A percentile compares a stretch with the other conserved stretches of the same genome.
phyloP scores from a whole-genome alignment of 2,329 filamentous ascomycete genomes.

The Bipolaris sorokiniana region DNA sequence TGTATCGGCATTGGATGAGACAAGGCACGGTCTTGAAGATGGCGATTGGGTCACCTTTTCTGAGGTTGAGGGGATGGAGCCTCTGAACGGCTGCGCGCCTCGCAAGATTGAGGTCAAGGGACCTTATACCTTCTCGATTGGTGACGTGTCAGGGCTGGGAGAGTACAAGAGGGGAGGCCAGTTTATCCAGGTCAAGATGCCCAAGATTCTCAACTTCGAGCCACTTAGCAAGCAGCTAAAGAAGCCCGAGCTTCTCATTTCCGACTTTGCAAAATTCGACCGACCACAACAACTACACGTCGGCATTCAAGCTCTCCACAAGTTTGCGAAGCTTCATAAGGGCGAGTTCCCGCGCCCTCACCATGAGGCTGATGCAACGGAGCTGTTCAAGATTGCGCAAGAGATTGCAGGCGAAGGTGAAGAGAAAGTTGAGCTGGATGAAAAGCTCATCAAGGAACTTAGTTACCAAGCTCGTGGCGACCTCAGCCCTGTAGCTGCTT shows the following conservation, averaged over 20 bases:
- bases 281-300: constrained; percentile 89
- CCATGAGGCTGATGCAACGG: constrained; percentile 80
- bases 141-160: constrained; percentile 85
- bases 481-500: constrained; percentile 87
- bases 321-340: constrained; percentile 75
- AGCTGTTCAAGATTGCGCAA: constrained; percentile 77
- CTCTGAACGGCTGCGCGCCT: constrained; percentile 79
- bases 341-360: constrained; percentile 80
- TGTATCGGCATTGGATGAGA: constrained; percentile 93
- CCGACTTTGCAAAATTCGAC: constrained; percentile 98
- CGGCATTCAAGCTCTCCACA: constrained; percentile 89
- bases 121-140: constrained; percentile 96
- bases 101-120: constrained; percentile 91
- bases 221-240: constrained; percentile 77
- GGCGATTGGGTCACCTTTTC: constrained; percentile 96
- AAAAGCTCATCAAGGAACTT: constrained; percentile 90
- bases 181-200: constrained; percentile 98
- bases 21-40: constrained; percentile 92
- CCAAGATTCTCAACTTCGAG: constrained; percentile 90
- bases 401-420: constrained; percentile 69
- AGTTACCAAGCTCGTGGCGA: constrained; percentile 95
- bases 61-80: constrained; percentile 91
- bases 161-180: constrained; percentile 87
- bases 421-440: constrained; percentile 82
- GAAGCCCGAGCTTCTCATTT: constrained; percentile 87